These are phyloP conservation scores for Gelatoporia subvermispora DNA, from an alignment of 768 basidiomycete genomes.

Conservation along the genomic window DNA sequence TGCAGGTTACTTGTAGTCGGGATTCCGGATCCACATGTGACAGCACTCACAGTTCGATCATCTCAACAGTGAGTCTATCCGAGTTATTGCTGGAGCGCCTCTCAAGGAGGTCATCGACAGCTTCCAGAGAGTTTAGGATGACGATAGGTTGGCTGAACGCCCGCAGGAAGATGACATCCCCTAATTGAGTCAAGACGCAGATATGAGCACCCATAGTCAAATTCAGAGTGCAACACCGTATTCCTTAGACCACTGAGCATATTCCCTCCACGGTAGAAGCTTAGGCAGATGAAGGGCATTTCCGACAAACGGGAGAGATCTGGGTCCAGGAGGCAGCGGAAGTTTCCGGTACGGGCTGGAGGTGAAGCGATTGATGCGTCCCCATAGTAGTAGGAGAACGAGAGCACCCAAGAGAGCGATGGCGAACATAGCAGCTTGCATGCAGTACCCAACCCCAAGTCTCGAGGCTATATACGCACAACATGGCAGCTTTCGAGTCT, in stretches of 20 bases:
- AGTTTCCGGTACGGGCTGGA: background rate
- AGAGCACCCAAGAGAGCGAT: too few relatives aligned
- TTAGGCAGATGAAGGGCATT: slow-evolving; percentile 4
- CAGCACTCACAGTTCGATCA: background rate
- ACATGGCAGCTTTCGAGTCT: too few relatives aligned
- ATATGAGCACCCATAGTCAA: background rate
- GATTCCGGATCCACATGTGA: too few relatives aligned
- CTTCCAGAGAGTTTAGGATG: background rate
- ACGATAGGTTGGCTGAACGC: background rate
- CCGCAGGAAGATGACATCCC: background rate
- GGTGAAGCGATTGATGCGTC: too few relatives aligned
- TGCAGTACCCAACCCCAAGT: too few relatives aligned
- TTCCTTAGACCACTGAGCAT: background rate
- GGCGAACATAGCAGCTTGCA: too few relatives aligned
- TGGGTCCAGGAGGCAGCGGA: slow-evolving; percentile 6
- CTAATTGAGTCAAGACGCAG: background rate
- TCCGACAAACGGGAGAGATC: background rate
- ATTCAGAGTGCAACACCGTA: background rate
- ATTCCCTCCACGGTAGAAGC: slow-evolving; percentile 3
- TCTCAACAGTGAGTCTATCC: slow-evolving; percentile 7
- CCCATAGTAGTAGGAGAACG: too few relatives aligned
- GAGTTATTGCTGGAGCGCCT: slow-evolving; percentile 24
- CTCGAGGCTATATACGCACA: too few relatives aligned
- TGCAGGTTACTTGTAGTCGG: background rate
- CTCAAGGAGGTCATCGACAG: slow-evolving; percentile 15